Evolutionary conservation across 1,284 basidiomycete genomes (phyloP).

Genomic region (Trametes polyzona): DNA sequence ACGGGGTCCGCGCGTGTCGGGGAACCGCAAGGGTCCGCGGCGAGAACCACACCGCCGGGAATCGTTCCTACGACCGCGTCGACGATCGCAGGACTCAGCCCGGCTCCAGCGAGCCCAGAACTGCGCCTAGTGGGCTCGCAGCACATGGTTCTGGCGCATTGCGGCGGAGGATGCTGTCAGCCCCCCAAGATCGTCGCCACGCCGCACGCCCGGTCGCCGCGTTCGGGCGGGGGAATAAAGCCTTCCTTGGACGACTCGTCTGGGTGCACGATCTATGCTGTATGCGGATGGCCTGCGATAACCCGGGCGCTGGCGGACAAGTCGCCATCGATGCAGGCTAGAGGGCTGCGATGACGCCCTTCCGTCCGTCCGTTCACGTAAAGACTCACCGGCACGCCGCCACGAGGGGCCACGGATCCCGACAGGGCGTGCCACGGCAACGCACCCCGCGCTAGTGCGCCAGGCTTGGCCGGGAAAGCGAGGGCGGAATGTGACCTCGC

Average conservation of each 20-base stretch:
- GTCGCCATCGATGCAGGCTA: background rate
- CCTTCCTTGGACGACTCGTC: background rate
- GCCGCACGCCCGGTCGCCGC: background rate
- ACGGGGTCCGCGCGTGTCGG: background rate
- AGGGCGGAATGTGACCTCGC: constrained; percentile 1
- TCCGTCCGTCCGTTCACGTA: background rate
- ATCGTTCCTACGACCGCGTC: background rate
- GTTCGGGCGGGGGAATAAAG: too few relatives aligned
- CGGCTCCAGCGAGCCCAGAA: background rate
- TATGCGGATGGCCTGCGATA: background rate
- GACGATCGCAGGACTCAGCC: background rate
- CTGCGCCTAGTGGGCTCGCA: background rate
- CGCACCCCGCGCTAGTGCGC: background rate
- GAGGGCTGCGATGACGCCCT: background rate
- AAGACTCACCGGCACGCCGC: background rate
- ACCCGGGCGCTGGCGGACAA: background rate
- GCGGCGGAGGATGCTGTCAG: background rate
- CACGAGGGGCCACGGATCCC: constrained; percentile 1
- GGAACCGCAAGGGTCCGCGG: background rate
- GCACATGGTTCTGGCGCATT: background rate
- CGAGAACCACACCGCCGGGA: background rate
- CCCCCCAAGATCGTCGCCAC: background rate
- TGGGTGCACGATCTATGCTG: constrained; percentile 2
- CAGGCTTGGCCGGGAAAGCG: background rate
- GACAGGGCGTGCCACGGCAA: background rate